Percentiles rank a stretch among this genome's conserved stretches.
Conservation (phyloP, 257 asterid genomes). For the Solanum chiquidenum region DNA sequence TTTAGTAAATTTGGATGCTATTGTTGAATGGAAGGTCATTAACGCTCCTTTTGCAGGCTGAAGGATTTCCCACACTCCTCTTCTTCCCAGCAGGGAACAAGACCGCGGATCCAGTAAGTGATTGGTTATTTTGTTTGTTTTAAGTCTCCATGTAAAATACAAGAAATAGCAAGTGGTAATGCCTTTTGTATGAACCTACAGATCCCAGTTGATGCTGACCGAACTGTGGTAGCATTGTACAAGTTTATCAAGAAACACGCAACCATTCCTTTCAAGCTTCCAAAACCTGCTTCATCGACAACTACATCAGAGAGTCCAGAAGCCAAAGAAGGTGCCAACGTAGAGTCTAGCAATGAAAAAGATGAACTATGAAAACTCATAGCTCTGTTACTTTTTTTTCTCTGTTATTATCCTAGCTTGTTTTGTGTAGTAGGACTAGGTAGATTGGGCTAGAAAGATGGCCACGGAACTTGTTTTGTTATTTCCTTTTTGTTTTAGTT, state of each 20-base stretch:
- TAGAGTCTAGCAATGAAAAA: conserved; percentile 28
- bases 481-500: neutral
- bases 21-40: neutral
- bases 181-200: conserved; percentile 14
- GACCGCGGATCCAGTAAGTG: conserved; percentile 73
- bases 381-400: neutral
- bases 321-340: conserved; percentile 9
- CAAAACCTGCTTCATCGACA: conserved; percentile 35
- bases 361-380: conserved; percentile 56
- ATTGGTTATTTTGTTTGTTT: neutral
- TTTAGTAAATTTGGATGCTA: neutral
- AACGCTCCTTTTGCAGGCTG: conserved; percentile 43
- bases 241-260: conserved; percentile 83
- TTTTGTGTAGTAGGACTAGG: neutral
- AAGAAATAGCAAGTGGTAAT: neutral
- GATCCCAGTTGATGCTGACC: conserved; percentile 63
- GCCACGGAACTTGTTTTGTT: neutral
- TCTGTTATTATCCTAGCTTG: neutral
- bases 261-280: conserved; percentile 76
- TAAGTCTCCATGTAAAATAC: neutral
- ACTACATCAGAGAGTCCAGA: conserved; percentile 22
- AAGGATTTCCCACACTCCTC: conserved; percentile 84
- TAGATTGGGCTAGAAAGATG: neutral
- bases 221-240: conserved; percentile 80
- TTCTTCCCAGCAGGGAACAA: conserved; percentile 95